phyloP scores from a whole-genome alignment of 805 yeast genomes.

The Osmozyma mogii region DNA sequence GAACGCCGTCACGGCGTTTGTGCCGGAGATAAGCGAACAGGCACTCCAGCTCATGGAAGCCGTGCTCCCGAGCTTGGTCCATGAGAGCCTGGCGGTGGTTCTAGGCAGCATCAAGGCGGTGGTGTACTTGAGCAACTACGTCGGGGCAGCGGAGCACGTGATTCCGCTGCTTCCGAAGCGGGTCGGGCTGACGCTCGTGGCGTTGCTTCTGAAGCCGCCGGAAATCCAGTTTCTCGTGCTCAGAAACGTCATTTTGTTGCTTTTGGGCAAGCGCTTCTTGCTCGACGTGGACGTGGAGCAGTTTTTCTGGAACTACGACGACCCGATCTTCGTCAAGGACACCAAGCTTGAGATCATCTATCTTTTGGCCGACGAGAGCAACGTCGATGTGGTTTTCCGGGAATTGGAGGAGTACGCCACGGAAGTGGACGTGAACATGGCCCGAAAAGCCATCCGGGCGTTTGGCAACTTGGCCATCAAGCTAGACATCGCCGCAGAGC shows the following conservation, averaged over 20 bases:
- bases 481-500: conserved; percentile 49
- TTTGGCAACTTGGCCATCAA: conserved; percentile 85
- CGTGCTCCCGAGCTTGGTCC: conserved; percentile 65
- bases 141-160: conserved; percentile 45
- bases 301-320: conserved; percentile 78
- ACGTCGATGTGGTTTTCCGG: conserved; percentile 53
- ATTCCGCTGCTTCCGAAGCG: conserved; percentile 48
- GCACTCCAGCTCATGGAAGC: conserved; percentile 60
- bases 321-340: conserved; percentile 82
- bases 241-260: conserved; percentile 68
- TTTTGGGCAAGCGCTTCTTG: conserved; percentile 58
- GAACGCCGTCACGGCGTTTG: conserved; percentile 56
- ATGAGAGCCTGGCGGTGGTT: conserved; percentile 74
- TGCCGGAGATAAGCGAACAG: conserved; percentile 62
- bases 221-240: conserved; percentile 80
- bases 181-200: conserved; percentile 60
- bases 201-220: conserved; percentile 65
- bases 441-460: conserved; percentile 80
- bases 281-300: conserved; percentile 61
- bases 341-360: conserved; percentile 85
- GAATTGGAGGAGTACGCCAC: conserved; percentile 81
- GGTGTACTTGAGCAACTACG: conserved; percentile 66
- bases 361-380: conserved; percentile 59
- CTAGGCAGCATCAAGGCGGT: conserved; percentile 68
- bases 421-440: conserved; percentile 80